Evolutionary conservation across 768 basidiomycete species (phyloP).

Genomic region (Sistotremastrum suecicum): DNA sequence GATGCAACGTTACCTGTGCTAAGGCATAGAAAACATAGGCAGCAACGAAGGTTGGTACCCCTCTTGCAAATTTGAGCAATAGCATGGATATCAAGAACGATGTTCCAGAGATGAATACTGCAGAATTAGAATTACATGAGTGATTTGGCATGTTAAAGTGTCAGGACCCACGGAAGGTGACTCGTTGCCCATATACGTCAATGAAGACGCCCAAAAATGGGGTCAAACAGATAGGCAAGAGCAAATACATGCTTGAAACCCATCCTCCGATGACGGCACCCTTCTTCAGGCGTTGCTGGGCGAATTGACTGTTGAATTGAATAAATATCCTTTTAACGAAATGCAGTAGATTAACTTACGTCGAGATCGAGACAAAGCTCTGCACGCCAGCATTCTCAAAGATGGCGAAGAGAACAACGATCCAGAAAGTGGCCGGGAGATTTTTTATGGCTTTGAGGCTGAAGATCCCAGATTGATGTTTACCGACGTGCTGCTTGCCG

Average conservation of each 20-base stretch:
- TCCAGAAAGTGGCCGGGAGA: constrained; percentile 27
- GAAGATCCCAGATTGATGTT: constrained; percentile 15
- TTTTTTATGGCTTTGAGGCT: constrained; percentile 18
- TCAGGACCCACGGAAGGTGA: constrained; percentile 21
- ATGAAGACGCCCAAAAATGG: constrained; percentile 28
- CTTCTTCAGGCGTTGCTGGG: constrained; percentile 26
- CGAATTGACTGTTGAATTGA: constrained; percentile 20
- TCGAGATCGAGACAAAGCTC: constrained; percentile 29
- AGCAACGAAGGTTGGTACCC: constrained; percentile 25
- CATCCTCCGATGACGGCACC: constrained; percentile 30
- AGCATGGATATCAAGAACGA: constrained; percentile 28
- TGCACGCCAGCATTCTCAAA: constrained; percentile 31
- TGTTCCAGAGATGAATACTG: constrained; percentile 26
- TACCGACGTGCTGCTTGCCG: constrained; percentile 17
- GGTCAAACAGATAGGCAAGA: constrained; percentile 25
- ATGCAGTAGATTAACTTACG: constrained; percentile 13
- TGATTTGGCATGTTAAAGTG: not conserved
- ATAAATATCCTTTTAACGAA: not conserved
- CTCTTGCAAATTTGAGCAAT: constrained; percentile 24
- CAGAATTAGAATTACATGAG: not conserved
- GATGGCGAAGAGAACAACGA: constrained; percentile 24
- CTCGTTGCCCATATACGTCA: constrained; percentile 24
- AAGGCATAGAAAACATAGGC: constrained; percentile 30
- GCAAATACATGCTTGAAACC: constrained; percentile 29
- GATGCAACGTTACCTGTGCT: constrained; percentile 17